These are phyloP conservation scores for Aspergillus hiratsukae DNA, from an alignment of 2,329 filamentous ascomycete species.

Conservation along the genomic window DNA sequence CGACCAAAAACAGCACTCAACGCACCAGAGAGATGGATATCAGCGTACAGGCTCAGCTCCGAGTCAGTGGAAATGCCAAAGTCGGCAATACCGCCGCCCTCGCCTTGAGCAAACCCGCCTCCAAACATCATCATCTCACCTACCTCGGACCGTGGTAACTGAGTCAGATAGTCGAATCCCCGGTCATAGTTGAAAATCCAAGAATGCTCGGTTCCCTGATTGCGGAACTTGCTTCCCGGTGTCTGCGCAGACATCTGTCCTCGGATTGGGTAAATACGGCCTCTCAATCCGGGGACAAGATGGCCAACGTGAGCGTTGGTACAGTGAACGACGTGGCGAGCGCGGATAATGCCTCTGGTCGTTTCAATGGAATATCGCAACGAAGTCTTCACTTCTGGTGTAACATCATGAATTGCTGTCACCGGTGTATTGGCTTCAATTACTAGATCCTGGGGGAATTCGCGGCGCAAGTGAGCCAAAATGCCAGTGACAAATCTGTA, in stretches of 20 bases:
- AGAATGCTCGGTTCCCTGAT: conserved; percentile 37
- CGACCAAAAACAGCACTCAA: conserved; percentile 23
- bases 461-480: conserved; percentile 9
- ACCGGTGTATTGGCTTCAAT: conserved; percentile 22
- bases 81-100: conserved; percentile 42
- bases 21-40: conserved; percentile 24
- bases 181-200: conserved; percentile 49
- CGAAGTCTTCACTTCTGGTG: background rate
- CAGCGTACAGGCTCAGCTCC: conserved; percentile 19
- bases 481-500: conserved; percentile 28
- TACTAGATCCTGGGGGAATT: conserved; percentile 33
- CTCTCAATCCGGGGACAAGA: conserved; percentile 45
- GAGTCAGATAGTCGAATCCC: conserved; percentile 52
- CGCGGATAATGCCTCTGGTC: conserved; percentile 40
- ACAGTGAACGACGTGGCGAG: conserved; percentile 53
- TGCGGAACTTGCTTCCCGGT: conserved; percentile 25
- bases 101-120: conserved; percentile 47
- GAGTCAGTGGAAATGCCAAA: conserved; percentile 49
- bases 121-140: conserved; percentile 51
- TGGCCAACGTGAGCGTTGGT: conserved; percentile 54
- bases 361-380: conserved; percentile 44
- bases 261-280: conserved; percentile 35
- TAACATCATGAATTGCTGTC: conserved; percentile 2
- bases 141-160: conserved; percentile 29
- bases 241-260: conserved; percentile 43